phyloP scores from a whole-genome alignment of 2,329 filamentous ascomycete species.

The Beauveria brongniartii region DNA sequence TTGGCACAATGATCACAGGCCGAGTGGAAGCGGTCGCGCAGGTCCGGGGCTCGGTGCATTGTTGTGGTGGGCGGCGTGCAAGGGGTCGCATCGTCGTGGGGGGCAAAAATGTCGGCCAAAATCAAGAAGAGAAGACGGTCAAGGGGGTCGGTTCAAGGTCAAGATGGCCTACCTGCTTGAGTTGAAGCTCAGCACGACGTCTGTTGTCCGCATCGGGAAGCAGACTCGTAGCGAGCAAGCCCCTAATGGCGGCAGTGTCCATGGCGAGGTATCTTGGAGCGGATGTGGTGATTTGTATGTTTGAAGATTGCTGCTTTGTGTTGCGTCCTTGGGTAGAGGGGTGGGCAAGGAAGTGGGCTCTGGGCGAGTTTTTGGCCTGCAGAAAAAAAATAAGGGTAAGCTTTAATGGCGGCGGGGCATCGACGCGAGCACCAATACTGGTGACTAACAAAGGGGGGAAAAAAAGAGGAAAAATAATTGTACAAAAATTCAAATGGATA shows the following conservation, averaged over 20 bases:
- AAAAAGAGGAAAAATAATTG: background rate
- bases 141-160: constrained; percentile 1
- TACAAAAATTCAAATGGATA: background rate
- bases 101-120: constrained; percentile 4
- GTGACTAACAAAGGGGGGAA: no score
- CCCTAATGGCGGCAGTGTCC: constrained; percentile 67
- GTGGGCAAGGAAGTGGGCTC: background rate
- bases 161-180: constrained; percentile 60
- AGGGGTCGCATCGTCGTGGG: constrained; percentile 6
- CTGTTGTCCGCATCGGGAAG: constrained; percentile 66
- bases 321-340: constrained; percentile 1
- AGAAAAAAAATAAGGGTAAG: background rate
- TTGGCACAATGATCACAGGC: background rate
- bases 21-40: background rate
- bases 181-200: constrained; percentile 68
- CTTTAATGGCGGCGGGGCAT: constrained; percentile 1
- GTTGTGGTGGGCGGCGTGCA: background rate
- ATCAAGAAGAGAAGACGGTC: constrained; percentile 7
- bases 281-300: background rate
- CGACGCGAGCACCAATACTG: background rate
- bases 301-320: background rate
- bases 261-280: constrained; percentile 35
- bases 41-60: background rate
- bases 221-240: constrained; percentile 69
- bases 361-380: background rate